Conservation (phyloP, 768 basidiomycete genomes). For the Termitomyces sp. region DNA sequence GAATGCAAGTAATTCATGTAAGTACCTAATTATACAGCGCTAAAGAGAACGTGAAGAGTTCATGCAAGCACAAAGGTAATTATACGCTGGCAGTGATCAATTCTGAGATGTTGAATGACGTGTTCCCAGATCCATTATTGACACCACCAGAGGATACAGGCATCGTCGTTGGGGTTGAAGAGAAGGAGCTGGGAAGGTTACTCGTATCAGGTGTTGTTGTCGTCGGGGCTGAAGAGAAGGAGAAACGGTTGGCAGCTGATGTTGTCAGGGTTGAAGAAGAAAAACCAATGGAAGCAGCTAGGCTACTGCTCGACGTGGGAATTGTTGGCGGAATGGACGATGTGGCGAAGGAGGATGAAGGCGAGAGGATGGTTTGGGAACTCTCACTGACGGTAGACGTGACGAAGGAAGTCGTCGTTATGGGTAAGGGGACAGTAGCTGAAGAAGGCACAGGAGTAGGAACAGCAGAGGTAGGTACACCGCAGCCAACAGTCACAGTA, state of each 20-base stretch:
- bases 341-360: neutral
- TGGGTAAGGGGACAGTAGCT: neutral
- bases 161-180: slow-evolving; percentile 6
- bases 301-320: slow-evolving; percentile 2
- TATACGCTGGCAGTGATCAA: slow-evolving; percentile 12
- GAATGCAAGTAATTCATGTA: too few relatives aligned
- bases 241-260: neutral
- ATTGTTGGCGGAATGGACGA: neutral
- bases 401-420: neutral
- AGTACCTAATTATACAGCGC: neutral
- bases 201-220: neutral
- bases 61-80: neutral
- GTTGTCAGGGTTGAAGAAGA: neutral
- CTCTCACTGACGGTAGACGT: neutral
- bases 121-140: slow-evolving; percentile 7
- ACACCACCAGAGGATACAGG: slow-evolving; percentile 3
- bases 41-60: neutral
- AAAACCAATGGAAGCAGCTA: slow-evolving; percentile 1
- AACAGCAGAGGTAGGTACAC: slow-evolving; percentile 4
- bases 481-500: slow-evolving; percentile 22
- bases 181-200: slow-evolving; percentile 5
- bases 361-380: neutral
- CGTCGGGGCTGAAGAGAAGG: neutral
- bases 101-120: slow-evolving; percentile 11
- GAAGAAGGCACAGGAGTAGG: slow-evolving; percentile 7